Percentiles rank a stretch among this genome's conserved stretches.
Conservation (phyloP, 495 filamentous ascomycete species). For the Aspergillus coremiiformis region DNA sequence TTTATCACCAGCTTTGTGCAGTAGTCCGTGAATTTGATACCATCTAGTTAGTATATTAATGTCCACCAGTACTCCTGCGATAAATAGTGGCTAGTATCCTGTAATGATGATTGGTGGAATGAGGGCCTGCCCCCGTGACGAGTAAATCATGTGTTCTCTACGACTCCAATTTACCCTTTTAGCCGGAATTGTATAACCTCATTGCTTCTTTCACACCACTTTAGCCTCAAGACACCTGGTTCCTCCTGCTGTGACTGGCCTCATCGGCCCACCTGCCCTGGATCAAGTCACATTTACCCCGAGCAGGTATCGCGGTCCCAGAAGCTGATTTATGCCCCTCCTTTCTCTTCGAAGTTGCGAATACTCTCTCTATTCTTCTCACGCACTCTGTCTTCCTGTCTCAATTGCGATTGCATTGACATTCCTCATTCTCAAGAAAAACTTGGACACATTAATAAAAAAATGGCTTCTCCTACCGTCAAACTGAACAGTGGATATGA, state of each 20-base stretch:
- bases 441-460: not conserved
- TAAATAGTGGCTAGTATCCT: no score
- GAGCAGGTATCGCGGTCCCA: not conserved
- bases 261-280: not conserved
- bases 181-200: not conserved
- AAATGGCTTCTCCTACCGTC: constrained; percentile 35
- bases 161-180: not conserved
- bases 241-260: not conserved
- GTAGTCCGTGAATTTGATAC: no score
- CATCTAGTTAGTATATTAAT: no score
- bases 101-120: not conserved
- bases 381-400: no score
- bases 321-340: not conserved
- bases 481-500: constrained; percentile 75
- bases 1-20: not conserved
- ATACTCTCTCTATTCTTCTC: not conserved
- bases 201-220: not conserved
- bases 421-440: not conserved
- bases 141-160: not conserved
- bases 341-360: not conserved
- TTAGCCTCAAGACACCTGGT: not conserved
- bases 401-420: no score
- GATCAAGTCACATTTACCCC: not conserved
- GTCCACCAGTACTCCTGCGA: no score
- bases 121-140: not conserved